Conservation (phyloP, 2,329 filamentous ascomycete genomes). For the Colletotrichum cereale region DNA sequence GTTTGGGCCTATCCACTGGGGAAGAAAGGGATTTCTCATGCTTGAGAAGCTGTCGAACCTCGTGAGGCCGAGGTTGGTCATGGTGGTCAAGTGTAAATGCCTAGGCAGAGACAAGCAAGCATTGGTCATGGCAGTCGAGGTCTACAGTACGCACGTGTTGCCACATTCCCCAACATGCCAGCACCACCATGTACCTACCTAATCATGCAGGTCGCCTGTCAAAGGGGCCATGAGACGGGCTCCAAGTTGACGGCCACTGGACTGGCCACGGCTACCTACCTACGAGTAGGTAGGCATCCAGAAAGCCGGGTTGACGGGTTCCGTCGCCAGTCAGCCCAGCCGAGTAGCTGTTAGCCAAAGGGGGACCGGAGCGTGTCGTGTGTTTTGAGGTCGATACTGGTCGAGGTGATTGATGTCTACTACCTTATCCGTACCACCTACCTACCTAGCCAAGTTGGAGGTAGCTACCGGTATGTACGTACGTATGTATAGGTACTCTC, state of each 20-base stretch:
- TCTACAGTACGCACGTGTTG: neutral
- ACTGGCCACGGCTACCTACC: neutral
- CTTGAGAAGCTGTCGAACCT: neutral
- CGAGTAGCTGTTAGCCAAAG: conserved; percentile 13
- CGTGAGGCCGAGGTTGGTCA: conserved; percentile 29
- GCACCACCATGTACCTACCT: too few relatives aligned
- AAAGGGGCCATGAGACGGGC: neutral
- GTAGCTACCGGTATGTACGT: too few relatives aligned
- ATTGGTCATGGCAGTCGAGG: neutral
- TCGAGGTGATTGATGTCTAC: neutral
- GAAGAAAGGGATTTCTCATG: neutral
- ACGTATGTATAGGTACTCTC: too few relatives aligned
- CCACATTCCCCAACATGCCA: conserved; percentile 9
- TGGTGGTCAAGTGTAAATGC: too few relatives aligned
- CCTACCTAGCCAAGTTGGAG: too few relatives aligned
- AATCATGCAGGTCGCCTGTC: neutral
- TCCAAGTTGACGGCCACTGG: neutral
- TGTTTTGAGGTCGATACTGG: neutral
- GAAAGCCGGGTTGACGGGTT: conserved; percentile 3
- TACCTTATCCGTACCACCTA: neutral
- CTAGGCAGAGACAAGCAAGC: conserved; percentile 18
- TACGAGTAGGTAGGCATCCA: neutral
- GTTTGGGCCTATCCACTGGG: conserved; percentile 10
- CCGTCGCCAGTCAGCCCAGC: conserved; percentile 12
- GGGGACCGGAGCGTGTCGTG: neutral